Base-by-base conservation (phyloP, 768 basidiomycete genomes). In the Tephrocybe sp. region DNA sequence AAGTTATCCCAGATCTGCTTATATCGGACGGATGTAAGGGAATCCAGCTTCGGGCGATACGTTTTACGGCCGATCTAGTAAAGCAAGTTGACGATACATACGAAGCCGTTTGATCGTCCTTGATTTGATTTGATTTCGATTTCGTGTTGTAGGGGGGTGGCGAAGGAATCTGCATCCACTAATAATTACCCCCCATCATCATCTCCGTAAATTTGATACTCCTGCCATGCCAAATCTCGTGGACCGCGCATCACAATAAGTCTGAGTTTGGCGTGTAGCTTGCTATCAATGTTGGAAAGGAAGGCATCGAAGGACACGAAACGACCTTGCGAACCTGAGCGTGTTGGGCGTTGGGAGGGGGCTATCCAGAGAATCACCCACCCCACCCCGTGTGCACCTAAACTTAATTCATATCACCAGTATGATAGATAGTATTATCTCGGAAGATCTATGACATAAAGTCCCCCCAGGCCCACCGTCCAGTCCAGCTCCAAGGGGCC, bases 321-420 rank as follows among this genome's bases (percentile, higher is more conserved):
- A n/a, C n/a, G n/a, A n/a, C n/a, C 5, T 39, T 20, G 20, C 38
- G 39, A 50, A 34, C 40, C 48, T 42, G 39, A 49, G 17, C 18
- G 9, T 23, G 26, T 32, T 12, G 15, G 25, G 21, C 26, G 41
- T 43, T 43, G 25, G 26, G 41, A 15, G 41, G 10, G 5, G 5
- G n/a, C n/a, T 43, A n/a, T 26, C 25, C 20, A 8, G 4, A 17
- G n/a, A 38, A 14, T 21, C 45, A 36, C 25, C n/a, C 4, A 38
- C 20, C 37, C 4, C 17, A 38, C 18, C 37, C 37, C 4, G 28
- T 30, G 28, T 6, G 5, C 28, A 30, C 28, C 28, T 12, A n/a
- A n/a, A n/a, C n/a, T n/a, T n/a, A n/a, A n/a, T n/a, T n/a, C n/a
- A n/a, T n/a, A n/a, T n/a, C n/a, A n/a, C n/a, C n/a, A n/a, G n/a